Percentiles rank a stretch among this genome's conserved stretches.
These are phyloP conservation scores for Dendrobium huoshanense DNA, from an alignment of 106 monocot species.

Conservation along the genomic window DNA sequence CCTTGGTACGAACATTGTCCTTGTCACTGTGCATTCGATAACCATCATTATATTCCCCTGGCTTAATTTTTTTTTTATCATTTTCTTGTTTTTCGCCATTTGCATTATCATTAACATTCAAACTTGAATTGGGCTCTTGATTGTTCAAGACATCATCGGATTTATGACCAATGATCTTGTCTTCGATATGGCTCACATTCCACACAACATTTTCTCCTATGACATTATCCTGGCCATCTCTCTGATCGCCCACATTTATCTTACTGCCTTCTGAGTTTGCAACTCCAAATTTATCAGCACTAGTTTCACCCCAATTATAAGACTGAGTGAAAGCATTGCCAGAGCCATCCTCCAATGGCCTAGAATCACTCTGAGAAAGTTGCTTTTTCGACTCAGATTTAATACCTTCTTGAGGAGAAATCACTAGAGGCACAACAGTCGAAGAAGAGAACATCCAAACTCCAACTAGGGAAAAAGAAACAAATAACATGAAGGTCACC, in stretches of 20 bases:
- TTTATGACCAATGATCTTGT: background rate
- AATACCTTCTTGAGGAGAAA: constrained; percentile 18
- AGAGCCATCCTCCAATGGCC: constrained; percentile 28
- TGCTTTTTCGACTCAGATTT: constrained; percentile 26
- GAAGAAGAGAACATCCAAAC: constrained; percentile 83
- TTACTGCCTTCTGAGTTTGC: constrained; percentile 20
- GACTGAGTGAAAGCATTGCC: constrained; percentile 21
- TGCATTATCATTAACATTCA: constrained; percentile 13
- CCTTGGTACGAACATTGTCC: background rate
- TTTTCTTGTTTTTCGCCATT: constrained; percentile 13
- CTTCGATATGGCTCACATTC: background rate
- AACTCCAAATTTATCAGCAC: constrained; percentile 22
- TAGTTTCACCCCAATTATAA: background rate
- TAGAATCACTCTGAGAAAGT: constrained; percentile 9
- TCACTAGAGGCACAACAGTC: constrained; percentile 36
- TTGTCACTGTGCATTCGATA: constrained; percentile 15
- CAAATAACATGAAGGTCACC: constrained; percentile 47
- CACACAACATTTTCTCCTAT: constrained; percentile 15
- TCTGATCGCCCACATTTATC: background rate
- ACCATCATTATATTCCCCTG: constrained; percentile 28
- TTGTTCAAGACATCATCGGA: background rate
- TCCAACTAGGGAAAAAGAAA: constrained; percentile 62
- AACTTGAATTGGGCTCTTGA: background rate
- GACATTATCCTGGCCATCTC: constrained; percentile 16
- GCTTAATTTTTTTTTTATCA: constrained; percentile 20